Evolutionary conservation across 2,329 filamentous ascomycete genomes (phyloP), one percentile per base, ranked within the genome.

Genomic region (Colletotrichum simmondsii): DNA sequence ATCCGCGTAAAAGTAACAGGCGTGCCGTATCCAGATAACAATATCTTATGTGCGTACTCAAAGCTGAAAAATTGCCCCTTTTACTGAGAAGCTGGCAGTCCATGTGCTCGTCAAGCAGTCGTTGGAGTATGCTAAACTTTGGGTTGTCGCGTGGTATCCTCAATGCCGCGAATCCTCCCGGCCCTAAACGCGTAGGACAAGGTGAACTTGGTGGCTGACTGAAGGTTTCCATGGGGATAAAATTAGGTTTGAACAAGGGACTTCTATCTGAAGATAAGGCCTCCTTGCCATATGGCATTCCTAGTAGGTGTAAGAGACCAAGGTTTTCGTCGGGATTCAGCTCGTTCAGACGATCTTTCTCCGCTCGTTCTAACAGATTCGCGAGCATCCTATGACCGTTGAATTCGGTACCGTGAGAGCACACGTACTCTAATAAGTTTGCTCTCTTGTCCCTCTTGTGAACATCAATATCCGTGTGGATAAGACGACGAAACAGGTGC

Each of bases 301-400:
- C 63, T 4, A 66, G 26, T 5, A 56, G 35, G 16, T 66, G 63
- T 7, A 66, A 35, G 6, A 58, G 14, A 7, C 53, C 53, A 4
- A 58, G 19, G 1, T 37, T 26, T 11, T 35, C 53, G 2, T 35
- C 53, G 32, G 53, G 53, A 16, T 53, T 49, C 7, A 66, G 32
- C 22, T 30, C n/a, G 49, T 63, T 19, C 6, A 68, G 19, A 28
- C 22, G 12, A 1, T 16, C 22, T 35, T 30, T 63, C 12, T 64
- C 32, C 22, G 49, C 14, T n/a, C n/a, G 62, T 24, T 63, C 46
- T 7, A 68, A 19, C 14, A 68, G 32, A 10, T 32, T 64, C 5
- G 10, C 35, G 5, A 68, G 28, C 42, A 68, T 68, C 19, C 58
- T 53, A 28, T 54, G 49, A 14, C 46, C 32, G 46, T 63, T 64